Percentiles rank a stretch among this genome's conserved stretches.
Conservation (phyloP, 257 asterid genomes). For the Rehmannia glutinosa region DNA sequence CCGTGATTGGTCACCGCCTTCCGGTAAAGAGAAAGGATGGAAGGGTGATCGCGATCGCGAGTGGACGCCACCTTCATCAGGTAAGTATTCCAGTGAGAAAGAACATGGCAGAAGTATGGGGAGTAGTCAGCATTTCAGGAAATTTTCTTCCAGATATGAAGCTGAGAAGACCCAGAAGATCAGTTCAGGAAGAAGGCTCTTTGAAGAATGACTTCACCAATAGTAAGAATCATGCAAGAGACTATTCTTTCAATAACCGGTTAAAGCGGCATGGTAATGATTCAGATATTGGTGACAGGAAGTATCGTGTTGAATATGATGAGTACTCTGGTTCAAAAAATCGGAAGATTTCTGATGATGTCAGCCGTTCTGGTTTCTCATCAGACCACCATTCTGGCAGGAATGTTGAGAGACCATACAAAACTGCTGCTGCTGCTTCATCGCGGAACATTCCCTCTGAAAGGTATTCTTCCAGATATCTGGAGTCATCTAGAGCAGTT, state of each 20-base stretch:
- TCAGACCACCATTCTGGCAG: constrained; percentile 60
- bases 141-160: constrained; percentile 64
- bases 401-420: constrained; percentile 45
- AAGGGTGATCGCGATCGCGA: constrained; percentile 54
- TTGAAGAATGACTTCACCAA: constrained; percentile 57
- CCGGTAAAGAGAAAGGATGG: constrained; percentile 57
- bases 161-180: constrained; percentile 54
- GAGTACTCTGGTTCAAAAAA: constrained; percentile 63
- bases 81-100: constrained; percentile 61
- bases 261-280: constrained; percentile 70
- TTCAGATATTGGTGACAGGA: constrained; percentile 56
- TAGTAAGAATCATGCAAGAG: constrained; percentile 67
- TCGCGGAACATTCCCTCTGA: constrained; percentile 60
- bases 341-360: constrained; percentile 75
- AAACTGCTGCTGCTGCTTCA: constrained; percentile 39
- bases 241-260: constrained; percentile 48
- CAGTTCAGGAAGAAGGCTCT: constrained; percentile 63
- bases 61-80: constrained; percentile 63
- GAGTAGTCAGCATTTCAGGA: constrained; percentile 53
- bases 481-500: constrained; percentile 57
- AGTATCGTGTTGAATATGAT: constrained; percentile 54
- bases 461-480: constrained; percentile 65
- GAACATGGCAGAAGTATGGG: constrained; percentile 58
- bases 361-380: constrained; percentile 45
- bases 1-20: constrained; percentile 46